A percentile compares a stretch with the other conserved stretches of the same genome.
phyloP scores from a whole-genome alignment of 2,329 filamentous ascomycete genomes.

The Colletotrichum sp. region DNA sequence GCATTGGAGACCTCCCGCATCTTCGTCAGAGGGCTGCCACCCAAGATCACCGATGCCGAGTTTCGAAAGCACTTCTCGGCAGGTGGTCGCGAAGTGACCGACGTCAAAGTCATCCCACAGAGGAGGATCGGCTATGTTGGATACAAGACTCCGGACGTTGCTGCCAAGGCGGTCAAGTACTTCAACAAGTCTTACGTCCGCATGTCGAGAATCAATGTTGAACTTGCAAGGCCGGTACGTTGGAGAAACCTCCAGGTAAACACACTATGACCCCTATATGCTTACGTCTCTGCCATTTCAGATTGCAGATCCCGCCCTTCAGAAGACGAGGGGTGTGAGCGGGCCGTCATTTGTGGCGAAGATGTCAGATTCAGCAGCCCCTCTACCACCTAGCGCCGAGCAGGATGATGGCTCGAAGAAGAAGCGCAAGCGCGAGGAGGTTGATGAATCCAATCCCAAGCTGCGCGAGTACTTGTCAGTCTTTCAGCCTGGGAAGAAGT shows the following conservation, averaged over 20 bases:
- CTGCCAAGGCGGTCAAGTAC: conserved; percentile 85
- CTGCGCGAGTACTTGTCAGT: conserved; percentile 85
- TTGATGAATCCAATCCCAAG: conserved; percentile 73
- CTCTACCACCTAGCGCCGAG: conserved; percentile 22
- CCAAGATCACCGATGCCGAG: conserved; percentile 82
- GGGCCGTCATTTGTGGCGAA: background rate
- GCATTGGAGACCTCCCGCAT: conserved; percentile 67
- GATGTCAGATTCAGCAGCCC: conserved; percentile 14
- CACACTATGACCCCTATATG: background rate
- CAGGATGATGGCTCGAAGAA: conserved; percentile 39
- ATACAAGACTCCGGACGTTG: conserved; percentile 83
- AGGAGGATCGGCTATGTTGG: conserved; percentile 95
- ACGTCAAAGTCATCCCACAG: conserved; percentile 88
- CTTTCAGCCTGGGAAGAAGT: conserved; percentile 68
- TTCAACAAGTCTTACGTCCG: conserved; percentile 96
- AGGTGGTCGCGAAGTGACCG: conserved; percentile 77
- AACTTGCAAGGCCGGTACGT: conserved; percentile 74
- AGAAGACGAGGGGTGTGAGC: conserved; percentile 25
- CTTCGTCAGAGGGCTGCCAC: conserved; percentile 85
- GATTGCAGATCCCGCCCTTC: conserved; percentile 47
- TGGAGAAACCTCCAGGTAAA: background rate
- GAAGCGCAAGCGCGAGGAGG: conserved; percentile 71
- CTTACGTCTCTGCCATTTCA: conserved; percentile 16
- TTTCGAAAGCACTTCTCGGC: conserved; percentile 87
- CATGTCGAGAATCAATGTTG: conserved; percentile 92